phyloP scores from a whole-genome alignment of 2,329 filamentous ascomycete species.

The Capronia coronata region DNA sequence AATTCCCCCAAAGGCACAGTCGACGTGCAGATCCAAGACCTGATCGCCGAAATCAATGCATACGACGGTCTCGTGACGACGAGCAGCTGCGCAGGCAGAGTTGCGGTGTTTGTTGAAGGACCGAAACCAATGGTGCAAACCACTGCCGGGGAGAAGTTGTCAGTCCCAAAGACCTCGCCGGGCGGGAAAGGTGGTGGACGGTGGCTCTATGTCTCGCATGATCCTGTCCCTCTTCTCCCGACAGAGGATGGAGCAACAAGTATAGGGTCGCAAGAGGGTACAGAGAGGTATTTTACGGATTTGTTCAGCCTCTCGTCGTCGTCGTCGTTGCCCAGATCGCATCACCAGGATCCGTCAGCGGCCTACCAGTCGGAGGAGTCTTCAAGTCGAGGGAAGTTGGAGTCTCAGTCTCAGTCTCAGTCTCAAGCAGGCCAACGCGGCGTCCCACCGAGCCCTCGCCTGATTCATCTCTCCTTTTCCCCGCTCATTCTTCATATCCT shows the following conservation, averaged over 20 bases:
- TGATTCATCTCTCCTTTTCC: slow-evolving; percentile 28
- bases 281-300: background rate
- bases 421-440: background rate
- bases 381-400: background rate
- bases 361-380: too few relatives aligned
- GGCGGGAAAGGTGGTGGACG: slow-evolving; percentile 80
- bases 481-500: slow-evolving; percentile 67
- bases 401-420: too few relatives aligned
- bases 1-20: slow-evolving; percentile 83
- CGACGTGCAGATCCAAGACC: slow-evolving; percentile 66
- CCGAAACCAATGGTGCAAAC: slow-evolving; percentile 39
- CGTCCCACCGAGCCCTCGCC: slow-evolving; percentile 5
- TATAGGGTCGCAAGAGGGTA: too few relatives aligned
- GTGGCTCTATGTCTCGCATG: slow-evolving; percentile 87
- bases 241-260: background rate
- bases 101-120: slow-evolving; percentile 84
- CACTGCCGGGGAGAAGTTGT: background rate
- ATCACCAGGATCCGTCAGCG: background rate
- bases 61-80: slow-evolving; percentile 76
- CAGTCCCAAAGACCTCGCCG: too few relatives aligned
- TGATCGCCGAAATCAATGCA: slow-evolving; percentile 68
- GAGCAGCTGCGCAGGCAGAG: slow-evolving; percentile 82
- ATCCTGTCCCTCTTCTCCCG: slow-evolving; percentile 47
- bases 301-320: slow-evolving; percentile 9
- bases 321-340: too few relatives aligned